phyloP scores from a whole-genome alignment of 352 stramenopile genomes.

The Phytopythium helicoides region DNA sequence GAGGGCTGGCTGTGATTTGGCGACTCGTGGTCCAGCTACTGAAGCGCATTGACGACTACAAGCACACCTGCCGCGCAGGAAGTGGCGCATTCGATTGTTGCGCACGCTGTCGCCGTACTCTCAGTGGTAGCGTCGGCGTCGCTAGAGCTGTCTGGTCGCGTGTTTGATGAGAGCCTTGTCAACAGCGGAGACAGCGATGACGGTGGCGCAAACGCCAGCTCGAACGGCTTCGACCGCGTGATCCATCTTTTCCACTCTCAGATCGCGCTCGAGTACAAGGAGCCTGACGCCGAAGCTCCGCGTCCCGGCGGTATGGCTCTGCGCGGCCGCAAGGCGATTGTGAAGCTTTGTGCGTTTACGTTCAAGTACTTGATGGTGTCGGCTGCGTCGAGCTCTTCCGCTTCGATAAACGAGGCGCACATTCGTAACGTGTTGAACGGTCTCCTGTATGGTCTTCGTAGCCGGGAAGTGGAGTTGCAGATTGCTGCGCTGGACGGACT shows the following conservation, averaged over 20 bases:
- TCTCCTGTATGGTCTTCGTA: conserved; percentile 70
- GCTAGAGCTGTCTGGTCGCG: conserved; percentile 35
- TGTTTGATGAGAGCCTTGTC: conserved; percentile 19
- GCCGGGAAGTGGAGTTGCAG: conserved; percentile 56
- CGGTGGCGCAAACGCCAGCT: too few relatives aligned
- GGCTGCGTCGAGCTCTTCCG: conserved; percentile 25
- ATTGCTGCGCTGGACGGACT: conserved; percentile 70
- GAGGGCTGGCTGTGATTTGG: conserved; percentile 59
- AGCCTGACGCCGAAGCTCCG: conserved; percentile 5
- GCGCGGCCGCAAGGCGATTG: conserved; percentile 50
- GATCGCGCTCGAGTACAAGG: conserved; percentile 51
- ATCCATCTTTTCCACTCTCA: conserved; percentile 50
- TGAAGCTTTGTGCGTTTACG: conserved; percentile 70
- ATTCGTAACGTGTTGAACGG: conserved; percentile 57
- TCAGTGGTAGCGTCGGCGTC: conserved; percentile 58
- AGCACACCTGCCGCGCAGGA: not conserved
- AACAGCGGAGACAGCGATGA: conserved; percentile 6
- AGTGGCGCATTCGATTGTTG: conserved; percentile 28
- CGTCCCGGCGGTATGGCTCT: conserved; percentile 25
- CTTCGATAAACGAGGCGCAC: conserved; percentile 16
- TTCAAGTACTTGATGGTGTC: conserved; percentile 70
- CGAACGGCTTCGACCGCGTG: conserved; percentile 13
- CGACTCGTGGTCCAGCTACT: conserved; percentile 32
- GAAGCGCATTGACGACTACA: conserved; percentile 11
- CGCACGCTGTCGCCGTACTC: conserved; percentile 48